Base-by-base conservation (phyloP, 2,329 filamentous ascomycete species). In the Hypomyces rosellus region DNA sequence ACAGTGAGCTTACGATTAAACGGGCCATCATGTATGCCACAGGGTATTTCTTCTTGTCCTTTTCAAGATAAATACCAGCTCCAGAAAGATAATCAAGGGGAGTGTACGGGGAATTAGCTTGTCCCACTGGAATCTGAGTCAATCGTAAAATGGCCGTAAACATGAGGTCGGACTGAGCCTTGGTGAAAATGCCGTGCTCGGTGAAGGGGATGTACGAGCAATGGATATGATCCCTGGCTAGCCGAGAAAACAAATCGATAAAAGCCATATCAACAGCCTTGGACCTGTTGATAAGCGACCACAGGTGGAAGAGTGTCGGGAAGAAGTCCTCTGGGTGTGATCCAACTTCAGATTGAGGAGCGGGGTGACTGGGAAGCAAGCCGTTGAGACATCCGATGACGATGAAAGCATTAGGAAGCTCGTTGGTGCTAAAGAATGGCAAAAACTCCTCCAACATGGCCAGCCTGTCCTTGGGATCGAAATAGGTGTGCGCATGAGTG, bases 221-320 rank as follows among this genome's bases (percentile, higher is more conserved):
- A 25, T 81, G 74, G 50, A 99, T 71, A 52, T 88, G 88, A 65
- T 99, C 93, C 56, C 92, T 78, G 1, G 92, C 86, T 62, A 96
- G 74, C 47, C 93, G 80, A 12, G 93, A 97, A 55, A 96, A 81
- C 33, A 96, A 80, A 68, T 99, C 93, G 56, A 97, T 80, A 61
- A 95, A 91, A 55, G 86, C 86, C 51, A 88, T 81, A 67, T 99
- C 93, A 54, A 93, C 86, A 3, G 84, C 78, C 67, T 89, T 93
- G 1, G 92, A 97, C 46, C 95, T 80, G 59, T 89, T 93, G 57
- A 97, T 84, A 39, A 97, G 76, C 1, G 91, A 93, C 93, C 93
- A 99, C 1, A 97, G 72, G 67, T 99, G 93, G 74, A 99, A 99
- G 60, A 96, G 86, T 1, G 92, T 96, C 3, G 93, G 93, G 34